Base-by-base conservation (phyloP, 495 filamentous ascomycete species). In the Entonaema liquescens region DNA sequence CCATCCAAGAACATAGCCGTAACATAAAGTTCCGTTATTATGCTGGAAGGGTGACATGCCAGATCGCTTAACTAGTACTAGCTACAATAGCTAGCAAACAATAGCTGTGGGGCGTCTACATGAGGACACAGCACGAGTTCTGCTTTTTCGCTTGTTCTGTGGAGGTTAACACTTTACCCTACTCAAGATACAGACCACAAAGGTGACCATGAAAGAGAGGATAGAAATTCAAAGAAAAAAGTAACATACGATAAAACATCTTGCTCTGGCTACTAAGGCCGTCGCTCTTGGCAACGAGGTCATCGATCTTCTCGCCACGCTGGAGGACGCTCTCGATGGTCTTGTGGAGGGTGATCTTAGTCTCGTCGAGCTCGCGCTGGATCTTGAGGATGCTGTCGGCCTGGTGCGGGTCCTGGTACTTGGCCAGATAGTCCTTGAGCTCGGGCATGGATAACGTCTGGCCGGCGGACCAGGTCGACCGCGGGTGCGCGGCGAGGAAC, bases 341-440 rank as follows among this genome's bases (percentile, higher is more conserved):
- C 88, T 97, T 96, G 81, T 97, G 93, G 64, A 99, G 86, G 49
- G 97, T 90, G 76, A 97, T 95, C 89, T 98, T 99, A 62, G 96
- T 99, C 86, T 98, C 94, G 71, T 98, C 94, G 67, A 99, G 85
- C 82, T 99, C 94, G 82, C 92, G 91, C 82, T 98, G 96, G 72
- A 98, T 97, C 85, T 91, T 95, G 85, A 93, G 88, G 74, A 97
- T 95, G 81, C 88, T 93, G 81, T 93, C 94, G 58, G 93, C 94
- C 79, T 96, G 87, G 78, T 87, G 83, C 25, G 94, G 93, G 77
- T 97, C 91, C 82, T 98, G 94, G 79, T 94, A 97, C 74, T 95
- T 92, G 74, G 84, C 83, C 59, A 99, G 88, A 79, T 95, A 93
- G 40, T 93, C 92, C 76, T 92, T 88, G 11, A 98, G 86, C 75